phyloP scores from a whole-genome alignment of 2,329 filamentous ascomycete species.

The Xylariales sp. region DNA sequence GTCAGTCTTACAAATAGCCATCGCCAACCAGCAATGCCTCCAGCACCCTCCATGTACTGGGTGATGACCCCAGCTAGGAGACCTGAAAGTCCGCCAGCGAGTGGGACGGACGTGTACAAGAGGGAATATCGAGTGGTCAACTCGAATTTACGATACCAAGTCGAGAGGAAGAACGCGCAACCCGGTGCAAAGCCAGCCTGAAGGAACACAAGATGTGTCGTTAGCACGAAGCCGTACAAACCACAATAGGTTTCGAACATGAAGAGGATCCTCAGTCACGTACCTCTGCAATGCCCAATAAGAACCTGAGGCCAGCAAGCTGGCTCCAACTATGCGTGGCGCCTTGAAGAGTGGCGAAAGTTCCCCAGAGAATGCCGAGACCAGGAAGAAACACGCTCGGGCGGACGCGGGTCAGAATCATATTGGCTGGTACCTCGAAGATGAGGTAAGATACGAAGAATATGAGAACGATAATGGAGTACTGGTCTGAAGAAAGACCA shows the following conservation, averaged over 20 bases:
- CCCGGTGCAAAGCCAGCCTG: no score
- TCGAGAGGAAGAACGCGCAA: slow-evolving; percentile 6
- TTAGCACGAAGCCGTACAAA: no score
- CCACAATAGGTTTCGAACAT: no score
- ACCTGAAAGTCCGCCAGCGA: slow-evolving; percentile 48
- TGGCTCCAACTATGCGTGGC: slow-evolving; percentile 31
- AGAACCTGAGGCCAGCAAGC: slow-evolving; percentile 29
- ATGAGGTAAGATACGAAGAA: slow-evolving; percentile 20
- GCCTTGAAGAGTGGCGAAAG: slow-evolving; percentile 35
- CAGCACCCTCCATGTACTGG: slow-evolving; percentile 50
- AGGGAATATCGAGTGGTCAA: slow-evolving; percentile 24
- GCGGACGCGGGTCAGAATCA: slow-evolving; percentile 36
- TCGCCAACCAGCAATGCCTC: slow-evolving; percentile 37
- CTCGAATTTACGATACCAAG: slow-evolving; percentile 7
- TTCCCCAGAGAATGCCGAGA: slow-evolving; percentile 37
- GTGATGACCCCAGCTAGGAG: slow-evolving; percentile 54
- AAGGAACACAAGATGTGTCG: no score
- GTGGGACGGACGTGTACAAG: slow-evolving; percentile 30
- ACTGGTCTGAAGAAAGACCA: slow-evolving; percentile 23
- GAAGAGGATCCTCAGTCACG: no score
- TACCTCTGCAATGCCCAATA: slow-evolving; percentile 10
- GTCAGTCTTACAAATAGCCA: slow-evolving; percentile 53
- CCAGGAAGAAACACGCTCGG: slow-evolving; percentile 36
- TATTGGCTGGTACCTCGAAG: slow-evolving; percentile 31
- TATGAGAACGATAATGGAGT: slow-evolving; percentile 26